Evolutionary conservation across 495 filamentous ascomycete species (phyloP).

Genomic region (Xylaria flabelliformis): DNA sequence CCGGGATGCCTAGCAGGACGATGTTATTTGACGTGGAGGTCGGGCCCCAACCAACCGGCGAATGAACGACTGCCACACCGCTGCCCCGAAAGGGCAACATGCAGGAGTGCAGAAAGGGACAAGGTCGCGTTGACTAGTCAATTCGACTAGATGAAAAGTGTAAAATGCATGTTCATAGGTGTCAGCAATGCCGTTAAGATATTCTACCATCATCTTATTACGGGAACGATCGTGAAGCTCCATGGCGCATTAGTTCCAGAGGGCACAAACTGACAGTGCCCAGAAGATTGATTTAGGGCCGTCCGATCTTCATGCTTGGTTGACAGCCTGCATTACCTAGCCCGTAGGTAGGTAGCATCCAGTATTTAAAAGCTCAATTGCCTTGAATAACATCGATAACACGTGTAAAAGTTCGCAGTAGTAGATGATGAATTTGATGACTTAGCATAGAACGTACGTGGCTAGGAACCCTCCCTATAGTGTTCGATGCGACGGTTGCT

Average conservation of each 20-base stretch:
- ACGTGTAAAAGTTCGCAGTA: conserved; percentile 8
- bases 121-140: conserved; percentile 30
- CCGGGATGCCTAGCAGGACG: conserved; percentile 22
- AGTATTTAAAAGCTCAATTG: conserved; percentile 4
- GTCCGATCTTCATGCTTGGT: background rate
- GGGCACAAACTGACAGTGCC: background rate
- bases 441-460: conserved; percentile 5
- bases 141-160: conserved; percentile 30
- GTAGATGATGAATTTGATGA: conserved; percentile 6
- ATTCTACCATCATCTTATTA: background rate
- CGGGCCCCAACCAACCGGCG: conserved; percentile 40
- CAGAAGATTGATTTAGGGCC: background rate
- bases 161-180: conserved; percentile 23
- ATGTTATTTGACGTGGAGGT: conserved; percentile 41
- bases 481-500: conserved; percentile 13
- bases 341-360: background rate
- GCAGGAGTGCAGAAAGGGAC: conserved; percentile 32
- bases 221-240: conserved; percentile 16
- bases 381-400: conserved; percentile 8
- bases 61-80: conserved; percentile 43
- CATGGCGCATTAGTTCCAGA: conserved; percentile 7
- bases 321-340: background rate
- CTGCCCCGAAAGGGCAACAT: conserved; percentile 40
- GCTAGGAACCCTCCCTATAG: background rate
- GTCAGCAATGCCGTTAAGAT: conserved; percentile 6